Evolutionary conservation across 768 basidiomycete species (phyloP), one percentile per base, ranked within the genome.

Genomic region (Hysterangium stoloniferum): DNA sequence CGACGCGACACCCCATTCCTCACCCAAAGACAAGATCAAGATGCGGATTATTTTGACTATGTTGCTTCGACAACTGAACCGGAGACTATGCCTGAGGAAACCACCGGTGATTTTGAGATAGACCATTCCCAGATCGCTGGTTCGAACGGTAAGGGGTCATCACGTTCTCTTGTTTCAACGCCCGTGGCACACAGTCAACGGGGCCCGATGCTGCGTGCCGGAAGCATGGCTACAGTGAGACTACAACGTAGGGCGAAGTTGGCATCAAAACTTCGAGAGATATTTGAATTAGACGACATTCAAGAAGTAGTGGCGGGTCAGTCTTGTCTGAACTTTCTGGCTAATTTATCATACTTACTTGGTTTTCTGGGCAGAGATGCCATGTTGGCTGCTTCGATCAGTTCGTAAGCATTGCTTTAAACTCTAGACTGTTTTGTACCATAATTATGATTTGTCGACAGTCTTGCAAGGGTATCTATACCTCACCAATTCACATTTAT

Each of bases 381-480:
- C 90, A 1, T 96, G 92, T 63, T 97, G 92, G 90, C 71, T 97
- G 8, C 68, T 97, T 52, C 80, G 91, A 45, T 91, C 88, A 44
- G 80, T 94, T 56, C 69, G 92, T 94, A 61, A 76, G 92, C 9
- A 48, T n/a, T n/a, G 22, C 15, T 4, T 13, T n/a, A 7, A 6
- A 34, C 15, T 25, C 7, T 29, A 27, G 17, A 20, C 52, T 4
- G 32, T 40, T 34, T 13, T 27, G 15, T n/a, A 24, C 31, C 25
- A 20, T 9, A n/a, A 20, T 15, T 31, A 20, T 33, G 15, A 20
- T 1, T 46, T 37, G 17, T 12, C 32, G 20, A 11, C 64, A 88
- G 91, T 98, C 55, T 74, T 99, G 28, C 95, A 99, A 67, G 95
- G 95, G 2, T 98, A 95, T 63, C 89, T 99, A 79, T 99, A 95